Base-by-base conservation (phyloP, 2,329 filamentous ascomycete species). In the Escovopsis weberi region DNA sequence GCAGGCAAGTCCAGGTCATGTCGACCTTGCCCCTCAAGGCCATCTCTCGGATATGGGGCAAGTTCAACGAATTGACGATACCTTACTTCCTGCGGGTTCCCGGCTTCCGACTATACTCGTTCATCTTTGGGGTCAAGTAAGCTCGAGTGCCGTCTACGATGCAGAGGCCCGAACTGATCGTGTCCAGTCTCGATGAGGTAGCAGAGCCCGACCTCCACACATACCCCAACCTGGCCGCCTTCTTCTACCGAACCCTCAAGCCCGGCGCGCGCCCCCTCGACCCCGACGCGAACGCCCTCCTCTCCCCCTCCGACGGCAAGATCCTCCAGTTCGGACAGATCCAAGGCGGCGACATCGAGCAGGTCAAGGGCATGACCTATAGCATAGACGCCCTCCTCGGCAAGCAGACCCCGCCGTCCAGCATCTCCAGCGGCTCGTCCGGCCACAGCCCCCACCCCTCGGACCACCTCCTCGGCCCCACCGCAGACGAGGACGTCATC, bases 361-460 rank as follows among this genome's bases (percentile, higher is more conserved):
- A 98, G 65, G 89, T 98, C 49, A 98, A 98, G 65, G 91, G 91
- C 46, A 91, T 98, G 72, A 98, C 91, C 1, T 98, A 98, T 64
- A 94, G 82, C 51, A 75, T 98, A 43, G 91, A 98, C 58, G 88
- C 91, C 7, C 73, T 98, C 2, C 73, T 98, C 2, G 91, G 91
- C 41, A 78, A 75, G 49, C 68, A 69, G 47, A 74, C 70, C 6
- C 74, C 74, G 33, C 58, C 69, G 5, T 61, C 72, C 15, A 75
- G 75, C 62, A 61, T 80, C 53, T 58, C 72, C 44, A 59, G 62
- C 43, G 51, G 50, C 23, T 54, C 51, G 2, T 53, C 53, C 2
- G 45, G 43, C 19, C 38, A 15, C 15, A 15, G 46, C 15, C 41
- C 51, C 6, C 48, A 51, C 9, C 48, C 46, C 9, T 49, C 51